These are phyloP conservation scores for Penicillium polonicum DNA, from an alignment of 2,329 filamentous ascomycete species.

Conservation along the genomic window DNA sequence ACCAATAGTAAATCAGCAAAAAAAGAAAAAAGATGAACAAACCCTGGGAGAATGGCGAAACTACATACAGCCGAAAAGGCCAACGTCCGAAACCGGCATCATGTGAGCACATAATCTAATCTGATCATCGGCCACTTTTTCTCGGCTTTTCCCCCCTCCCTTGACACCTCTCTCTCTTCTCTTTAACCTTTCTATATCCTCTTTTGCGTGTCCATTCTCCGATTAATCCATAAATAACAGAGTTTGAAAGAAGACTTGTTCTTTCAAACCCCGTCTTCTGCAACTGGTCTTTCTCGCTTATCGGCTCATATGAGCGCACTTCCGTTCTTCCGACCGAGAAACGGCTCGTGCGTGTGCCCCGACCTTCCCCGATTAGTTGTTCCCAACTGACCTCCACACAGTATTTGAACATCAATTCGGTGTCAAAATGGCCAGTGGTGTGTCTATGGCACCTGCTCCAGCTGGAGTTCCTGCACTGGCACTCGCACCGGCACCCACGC, in stretches of 20 bases:
- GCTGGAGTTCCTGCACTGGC: conserved; percentile 32
- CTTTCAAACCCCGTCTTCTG: background rate
- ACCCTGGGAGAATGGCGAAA: background rate
- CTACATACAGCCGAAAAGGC: conserved; percentile 11
- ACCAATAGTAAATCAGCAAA: conserved; percentile 3
- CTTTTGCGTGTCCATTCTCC: background rate
- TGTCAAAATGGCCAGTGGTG: conserved; percentile 39
- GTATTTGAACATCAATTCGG: conserved; percentile 19
- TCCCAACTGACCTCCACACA: conserved; percentile 24
- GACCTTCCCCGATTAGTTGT: conserved; percentile 22
- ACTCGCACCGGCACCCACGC: conserved; percentile 34
- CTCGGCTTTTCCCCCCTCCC: conserved; percentile 12
- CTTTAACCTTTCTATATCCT: background rate
- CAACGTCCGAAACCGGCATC: conserved; percentile 27
- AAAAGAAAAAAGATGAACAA: conserved; percentile 8
- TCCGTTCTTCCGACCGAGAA: conserved; percentile 39
- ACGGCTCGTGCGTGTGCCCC: conserved; percentile 27
- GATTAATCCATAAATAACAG: background rate
- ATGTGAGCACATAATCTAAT: conserved; percentile 30
- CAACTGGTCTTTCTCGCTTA: conserved; percentile 28
- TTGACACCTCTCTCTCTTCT: background rate
- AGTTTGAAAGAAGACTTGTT: background rate
- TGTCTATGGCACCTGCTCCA: conserved; percentile 38
- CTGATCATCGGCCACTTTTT: conserved; percentile 28
- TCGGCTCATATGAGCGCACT: conserved; percentile 33